These are phyloP conservation scores for Fusarium piperis DNA, from an alignment of 2,329 filamentous ascomycete genomes.

Conservation along the genomic window DNA sequence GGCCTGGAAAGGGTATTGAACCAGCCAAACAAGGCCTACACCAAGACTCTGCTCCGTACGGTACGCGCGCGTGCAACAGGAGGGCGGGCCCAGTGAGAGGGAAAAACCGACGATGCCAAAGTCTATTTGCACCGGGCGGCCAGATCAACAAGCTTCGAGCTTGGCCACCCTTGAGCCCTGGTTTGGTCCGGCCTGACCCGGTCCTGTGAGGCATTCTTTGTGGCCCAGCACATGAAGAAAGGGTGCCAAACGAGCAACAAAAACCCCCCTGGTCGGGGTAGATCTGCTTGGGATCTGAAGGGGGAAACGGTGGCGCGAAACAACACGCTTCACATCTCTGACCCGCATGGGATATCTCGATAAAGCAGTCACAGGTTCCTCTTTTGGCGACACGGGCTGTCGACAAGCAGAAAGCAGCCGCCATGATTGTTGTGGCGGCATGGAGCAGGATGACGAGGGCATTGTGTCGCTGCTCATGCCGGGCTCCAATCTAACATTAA, in stretches of 20 bases:
- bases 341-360: constrained; percentile 21
- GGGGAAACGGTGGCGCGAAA: constrained; percentile 24
- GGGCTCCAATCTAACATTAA: constrained; percentile 11
- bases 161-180: constrained; percentile 24
- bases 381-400: constrained; percentile 1
- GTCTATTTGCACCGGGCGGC: constrained; percentile 38
- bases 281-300: constrained; percentile 28
- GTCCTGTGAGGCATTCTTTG: constrained; percentile 8
- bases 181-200: constrained; percentile 29
- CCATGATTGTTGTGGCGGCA: constrained; percentile 38
- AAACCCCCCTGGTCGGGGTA: neutral
- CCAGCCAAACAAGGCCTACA: constrained; percentile 27
- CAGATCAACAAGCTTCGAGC: constrained; percentile 32
- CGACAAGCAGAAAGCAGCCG: neutral
- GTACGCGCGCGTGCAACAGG: constrained; percentile 18
- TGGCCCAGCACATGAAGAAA: neutral
- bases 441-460: constrained; percentile 9
- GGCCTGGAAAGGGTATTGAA: constrained; percentile 19
- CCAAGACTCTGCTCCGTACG: constrained; percentile 13
- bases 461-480: constrained; percentile 10
- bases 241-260: constrained; percentile 10
- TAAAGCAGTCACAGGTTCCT: constrained; percentile 18
- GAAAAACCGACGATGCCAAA: constrained; percentile 35
- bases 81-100: constrained; percentile 12
- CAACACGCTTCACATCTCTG: constrained; percentile 19